Evolutionary conservation across 306 rosid genomes (phyloP).

Genomic region (Sechiopsis laciniata): DNA sequence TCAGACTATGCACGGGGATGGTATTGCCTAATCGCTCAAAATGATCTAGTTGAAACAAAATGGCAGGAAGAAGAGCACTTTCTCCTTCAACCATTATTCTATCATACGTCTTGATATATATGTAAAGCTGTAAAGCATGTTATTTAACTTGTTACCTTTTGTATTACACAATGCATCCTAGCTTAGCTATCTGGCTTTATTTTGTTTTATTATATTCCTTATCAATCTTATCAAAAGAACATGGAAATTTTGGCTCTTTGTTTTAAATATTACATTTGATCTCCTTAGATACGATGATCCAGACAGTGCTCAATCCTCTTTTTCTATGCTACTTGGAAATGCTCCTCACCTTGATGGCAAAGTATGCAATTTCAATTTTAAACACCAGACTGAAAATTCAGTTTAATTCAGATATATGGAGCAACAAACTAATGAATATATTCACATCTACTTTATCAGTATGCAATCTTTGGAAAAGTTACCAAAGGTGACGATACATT

Average conservation of each 20-base stretch:
- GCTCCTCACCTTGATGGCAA: constrained; percentile 90
- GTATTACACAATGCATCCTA: background rate
- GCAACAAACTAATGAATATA: constrained; percentile 27
- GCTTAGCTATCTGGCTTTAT: background rate
- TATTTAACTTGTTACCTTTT: background rate
- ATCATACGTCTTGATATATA: background rate
- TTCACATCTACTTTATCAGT: constrained; percentile 43
- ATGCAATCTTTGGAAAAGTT: constrained; percentile 88
- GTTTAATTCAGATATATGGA: constrained; percentile 18
- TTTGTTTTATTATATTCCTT: background rate
- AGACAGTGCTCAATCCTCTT: constrained; percentile 70
- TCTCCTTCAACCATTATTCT: background rate
- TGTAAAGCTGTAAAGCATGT: background rate
- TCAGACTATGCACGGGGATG: background rate
- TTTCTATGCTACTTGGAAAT: constrained; percentile 81
- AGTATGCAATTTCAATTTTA: constrained; percentile 33
- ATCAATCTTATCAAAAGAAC: background rate
- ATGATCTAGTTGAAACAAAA: too few relatives aligned
- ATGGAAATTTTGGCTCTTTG: background rate
- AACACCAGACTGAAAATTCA: constrained; percentile 15
- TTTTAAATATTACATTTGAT: constrained; percentile 19
- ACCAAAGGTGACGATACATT: constrained; percentile 87
- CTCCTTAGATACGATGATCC: constrained; percentile 62
- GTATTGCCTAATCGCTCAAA: too few relatives aligned
- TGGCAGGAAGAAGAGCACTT: too few relatives aligned